Evolutionary conservation across 106 monocot species (phyloP).

Genomic region (Amphibolis antarctica): DNA sequence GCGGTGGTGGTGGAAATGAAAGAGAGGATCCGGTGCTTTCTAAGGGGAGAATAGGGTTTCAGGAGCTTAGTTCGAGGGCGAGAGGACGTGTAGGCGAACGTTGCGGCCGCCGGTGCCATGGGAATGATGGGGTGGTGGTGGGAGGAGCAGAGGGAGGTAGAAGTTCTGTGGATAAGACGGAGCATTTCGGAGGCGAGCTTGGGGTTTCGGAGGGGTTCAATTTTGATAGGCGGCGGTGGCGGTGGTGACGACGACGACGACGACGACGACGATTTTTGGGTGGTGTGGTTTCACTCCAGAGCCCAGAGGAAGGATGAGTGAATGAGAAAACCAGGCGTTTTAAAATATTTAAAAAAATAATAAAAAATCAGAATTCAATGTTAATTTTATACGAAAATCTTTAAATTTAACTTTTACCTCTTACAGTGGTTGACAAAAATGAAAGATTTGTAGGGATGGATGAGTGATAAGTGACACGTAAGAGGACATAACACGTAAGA

Average conservation of each 20-base stretch:
- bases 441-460: too few species aligned
- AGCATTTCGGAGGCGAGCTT: neutral
- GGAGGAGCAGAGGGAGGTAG: neutral
- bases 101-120: neutral
- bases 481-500: too few species aligned
- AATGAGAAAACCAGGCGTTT: too few species aligned
- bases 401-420: too few species aligned
- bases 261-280: neutral
- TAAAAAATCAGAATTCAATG: too few species aligned
- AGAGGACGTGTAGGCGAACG: neutral
- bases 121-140: neutral
- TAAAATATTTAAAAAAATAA: too few species aligned
- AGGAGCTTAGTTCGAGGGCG: neutral
- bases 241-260: neutral
- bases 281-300: too few species aligned
- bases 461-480: too few species aligned
- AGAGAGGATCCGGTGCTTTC: conserved; percentile 2
- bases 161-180: conserved; percentile 2
- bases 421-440: too few species aligned
- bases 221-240: neutral
- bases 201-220: neutral
- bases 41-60: neutral
- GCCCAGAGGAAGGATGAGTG: too few species aligned
- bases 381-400: too few species aligned
- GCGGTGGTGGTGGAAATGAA: conserved; percentile 1